phyloP scores from a whole-genome alignment of 768 basidiomycete species.

The Boletus edulis region DNA sequence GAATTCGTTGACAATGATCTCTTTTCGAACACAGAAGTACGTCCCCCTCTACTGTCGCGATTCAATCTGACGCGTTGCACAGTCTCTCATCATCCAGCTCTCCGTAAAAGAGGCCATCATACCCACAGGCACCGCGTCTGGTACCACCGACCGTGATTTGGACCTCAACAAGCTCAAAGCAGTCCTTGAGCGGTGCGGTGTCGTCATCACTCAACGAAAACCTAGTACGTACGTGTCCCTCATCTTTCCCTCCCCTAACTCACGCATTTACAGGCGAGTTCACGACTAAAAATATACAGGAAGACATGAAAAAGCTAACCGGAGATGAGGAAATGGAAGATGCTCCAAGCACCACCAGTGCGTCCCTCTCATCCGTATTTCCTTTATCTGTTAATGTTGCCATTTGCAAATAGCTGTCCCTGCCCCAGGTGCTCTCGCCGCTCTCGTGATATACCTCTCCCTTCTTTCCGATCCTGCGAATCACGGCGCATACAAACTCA shows the following conservation, averaged over 20 bases:
- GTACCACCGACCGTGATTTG: slow-evolving; percentile 77
- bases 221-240: slow-evolving; percentile 51
- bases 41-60: slow-evolving; percentile 5
- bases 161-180: slow-evolving; percentile 85
- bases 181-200: slow-evolving; percentile 85
- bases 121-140: slow-evolving; percentile 66
- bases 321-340: slow-evolving; percentile 30
- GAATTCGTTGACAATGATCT: slow-evolving; percentile 95
- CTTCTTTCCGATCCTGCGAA: slow-evolving; percentile 78
- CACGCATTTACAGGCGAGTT: slow-evolving; percentile 67
- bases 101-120: slow-evolving; percentile 96
- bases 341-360: slow-evolving; percentile 12
- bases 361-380: not conserved
- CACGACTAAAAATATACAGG: slow-evolving; percentile 69
- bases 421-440: slow-evolving; percentile 79
- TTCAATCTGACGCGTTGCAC: slow-evolving; percentile 1
- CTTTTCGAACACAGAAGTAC: slow-evolving; percentile 92
- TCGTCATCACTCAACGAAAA: slow-evolving; percentile 89
- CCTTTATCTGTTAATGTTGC: not conserved
- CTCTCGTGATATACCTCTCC: slow-evolving; percentile 78
- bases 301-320: slow-evolving; percentile 59
- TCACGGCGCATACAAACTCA: slow-evolving; percentile 75
- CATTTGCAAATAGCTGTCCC: slow-evolving; percentile 50
- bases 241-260: not conserved
- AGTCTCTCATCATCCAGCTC: slow-evolving; percentile 95